A percentile compares a stretch with the other conserved stretches of the same genome.
phyloP scores from a whole-genome alignment of 106 monocot genomes.

The Allium fistulosum region DNA sequence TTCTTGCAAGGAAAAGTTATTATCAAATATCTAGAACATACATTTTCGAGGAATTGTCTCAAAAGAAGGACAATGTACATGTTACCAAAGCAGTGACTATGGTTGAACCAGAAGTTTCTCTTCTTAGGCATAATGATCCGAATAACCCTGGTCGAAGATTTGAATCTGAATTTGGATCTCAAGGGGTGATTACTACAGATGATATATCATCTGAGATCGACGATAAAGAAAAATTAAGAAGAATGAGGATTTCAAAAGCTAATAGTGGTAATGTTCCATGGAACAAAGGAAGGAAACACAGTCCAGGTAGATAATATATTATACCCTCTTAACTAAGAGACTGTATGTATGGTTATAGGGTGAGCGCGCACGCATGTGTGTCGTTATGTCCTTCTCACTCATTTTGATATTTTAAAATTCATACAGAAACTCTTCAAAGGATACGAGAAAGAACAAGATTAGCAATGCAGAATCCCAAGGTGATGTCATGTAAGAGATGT shows the following conservation, averaged over 20 bases:
- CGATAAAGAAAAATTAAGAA: slow-evolving; percentile 59
- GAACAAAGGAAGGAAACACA: slow-evolving; percentile 97
- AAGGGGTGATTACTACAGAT: slow-evolving; percentile 13
- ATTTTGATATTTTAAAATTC: background rate
- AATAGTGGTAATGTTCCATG: slow-evolving; percentile 95
- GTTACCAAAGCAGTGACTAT: slow-evolving; percentile 47
- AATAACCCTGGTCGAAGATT: slow-evolving; percentile 17
- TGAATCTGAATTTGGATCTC: slow-evolving; percentile 22
- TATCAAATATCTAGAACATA: slow-evolving; percentile 13
- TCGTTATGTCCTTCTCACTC: too few species aligned
- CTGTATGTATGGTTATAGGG: too few species aligned
- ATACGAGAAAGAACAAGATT: slow-evolving; percentile 83
- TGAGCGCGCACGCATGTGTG: too few species aligned
- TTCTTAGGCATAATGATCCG: slow-evolving; percentile 14
- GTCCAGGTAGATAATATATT: slow-evolving; percentile 42
- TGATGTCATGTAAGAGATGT: slow-evolving; percentile 94
- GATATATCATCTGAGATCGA: slow-evolving; percentile 38
- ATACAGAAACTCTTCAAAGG: slow-evolving; percentile 67
- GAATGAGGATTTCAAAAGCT: slow-evolving; percentile 80
- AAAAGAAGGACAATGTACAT: slow-evolving; percentile 6
- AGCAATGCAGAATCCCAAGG: slow-evolving; percentile 99
- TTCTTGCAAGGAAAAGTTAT: slow-evolving; percentile 10
- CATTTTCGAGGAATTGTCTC: slow-evolving; percentile 5
- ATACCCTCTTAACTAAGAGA: too few species aligned
- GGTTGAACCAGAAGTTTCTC: slow-evolving; percentile 27